These are phyloP conservation scores for Rhodomyrtus psidioides DNA, from an alignment of 441 rosid species.

Conservation along the genomic window DNA sequence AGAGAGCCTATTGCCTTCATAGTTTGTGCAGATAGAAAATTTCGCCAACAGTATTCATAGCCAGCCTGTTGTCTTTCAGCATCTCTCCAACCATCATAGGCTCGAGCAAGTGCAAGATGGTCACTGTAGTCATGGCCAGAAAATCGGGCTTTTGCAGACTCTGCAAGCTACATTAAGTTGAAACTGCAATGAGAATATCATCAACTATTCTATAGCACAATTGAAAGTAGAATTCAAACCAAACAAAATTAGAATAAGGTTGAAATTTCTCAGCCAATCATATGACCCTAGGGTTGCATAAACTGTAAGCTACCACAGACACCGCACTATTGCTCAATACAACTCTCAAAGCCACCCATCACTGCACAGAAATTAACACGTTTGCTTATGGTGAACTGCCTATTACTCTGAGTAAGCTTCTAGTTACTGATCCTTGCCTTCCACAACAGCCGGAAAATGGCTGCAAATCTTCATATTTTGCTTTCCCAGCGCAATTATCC, in stretches of 20 bases:
- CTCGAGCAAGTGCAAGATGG: constrained; percentile 13
- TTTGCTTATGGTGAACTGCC: neutral
- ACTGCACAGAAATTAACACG: neutral
- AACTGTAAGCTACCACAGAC: neutral
- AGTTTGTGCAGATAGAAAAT: constrained; percentile 6
- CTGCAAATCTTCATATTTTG: neutral
- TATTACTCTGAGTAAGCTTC: neutral
- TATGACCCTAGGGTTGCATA: neutral
- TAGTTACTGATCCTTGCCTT: neutral
- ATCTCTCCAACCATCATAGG: constrained; percentile 12
- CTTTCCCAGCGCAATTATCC: neutral
- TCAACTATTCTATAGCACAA: neutral
- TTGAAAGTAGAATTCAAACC: neutral
- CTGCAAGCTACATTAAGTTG: constrained; percentile 3
- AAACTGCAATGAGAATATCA: neutral
- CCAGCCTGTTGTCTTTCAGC: constrained; percentile 7
- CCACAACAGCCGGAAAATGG: neutral
- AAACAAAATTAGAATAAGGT: neutral
- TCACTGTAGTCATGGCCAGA: constrained; percentile 9
- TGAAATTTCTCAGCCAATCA: neutral
- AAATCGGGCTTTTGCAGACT: constrained; percentile 12
- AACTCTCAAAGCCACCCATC: neutral
- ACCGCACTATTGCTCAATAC: neutral
- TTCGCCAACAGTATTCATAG: constrained; percentile 9
- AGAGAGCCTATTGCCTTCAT: constrained; percentile 10